Evolutionary conservation across 495 filamentous ascomycete species (phyloP).

Genomic region (Parachaetomium inaequale): DNA sequence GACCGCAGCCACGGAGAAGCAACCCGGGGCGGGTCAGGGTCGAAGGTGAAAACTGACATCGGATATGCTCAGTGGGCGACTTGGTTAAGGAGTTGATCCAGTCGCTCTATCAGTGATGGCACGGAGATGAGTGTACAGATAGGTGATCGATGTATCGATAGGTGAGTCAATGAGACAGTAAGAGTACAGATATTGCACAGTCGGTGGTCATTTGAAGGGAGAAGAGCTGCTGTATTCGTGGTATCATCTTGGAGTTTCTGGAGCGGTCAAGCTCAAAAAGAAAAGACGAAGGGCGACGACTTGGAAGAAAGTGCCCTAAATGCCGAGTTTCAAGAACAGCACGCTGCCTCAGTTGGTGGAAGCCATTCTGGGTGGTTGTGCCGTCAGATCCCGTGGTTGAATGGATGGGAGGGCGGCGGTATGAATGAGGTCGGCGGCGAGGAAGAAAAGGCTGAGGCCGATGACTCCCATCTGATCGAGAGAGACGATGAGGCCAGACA

Average conservation of each 20-base stretch:
- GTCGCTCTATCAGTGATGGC: neutral
- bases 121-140: neutral
- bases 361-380: conserved; percentile 2
- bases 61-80: neutral
- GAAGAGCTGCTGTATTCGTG: conserved; percentile 46
- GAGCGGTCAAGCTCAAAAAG: conserved; percentile 17
- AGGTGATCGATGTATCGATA: neutral
- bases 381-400: neutral
- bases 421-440: neutral
- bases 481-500: neutral
- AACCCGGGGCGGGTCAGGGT: conserved; percentile 80
- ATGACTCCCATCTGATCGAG: conserved; percentile 4
- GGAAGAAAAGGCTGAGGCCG: neutral
- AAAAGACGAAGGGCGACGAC: neutral
- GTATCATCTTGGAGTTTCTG: conserved; percentile 56
- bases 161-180: conserved; percentile 8
- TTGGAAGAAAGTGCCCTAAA: conserved; percentile 5
- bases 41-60: conserved; percentile 97
- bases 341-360: conserved; percentile 5
- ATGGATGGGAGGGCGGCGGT: neutral
- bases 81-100: neutral
- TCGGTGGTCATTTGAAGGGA: conserved; percentile 28
- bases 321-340: conserved; percentile 1
- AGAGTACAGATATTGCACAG: conserved; percentile 22
- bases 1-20: conserved; percentile 79